These are phyloP conservation scores for Mortierella sp. DNA, from an alignment of 371 early-diverging fungal genomes.

Conservation along the genomic window DNA sequence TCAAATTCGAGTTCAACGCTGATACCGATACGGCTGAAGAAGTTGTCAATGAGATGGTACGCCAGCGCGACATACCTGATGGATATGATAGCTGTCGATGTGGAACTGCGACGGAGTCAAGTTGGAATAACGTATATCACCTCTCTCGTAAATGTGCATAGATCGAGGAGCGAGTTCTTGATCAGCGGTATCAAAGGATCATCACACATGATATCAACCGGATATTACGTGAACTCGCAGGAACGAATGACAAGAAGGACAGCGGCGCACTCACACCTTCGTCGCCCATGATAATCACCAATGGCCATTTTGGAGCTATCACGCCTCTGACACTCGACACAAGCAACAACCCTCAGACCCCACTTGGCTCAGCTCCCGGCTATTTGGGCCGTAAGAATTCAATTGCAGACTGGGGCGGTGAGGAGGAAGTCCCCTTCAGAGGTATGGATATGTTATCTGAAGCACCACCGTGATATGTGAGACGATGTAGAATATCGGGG, in stretches of 20 bases:
- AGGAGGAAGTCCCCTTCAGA: slow-evolving; percentile 50
- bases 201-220: slow-evolving; percentile 89
- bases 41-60: slow-evolving; percentile 89
- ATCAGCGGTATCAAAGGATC: slow-evolving; percentile 75
- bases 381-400: slow-evolving; percentile 33
- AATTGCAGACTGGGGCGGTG: slow-evolving; percentile 53
- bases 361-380: slow-evolving; percentile 5
- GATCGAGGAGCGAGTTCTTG: slow-evolving; percentile 85
- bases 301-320: slow-evolving; percentile 28
- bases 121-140: too few relatives aligned
- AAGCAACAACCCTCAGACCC: slow-evolving; percentile 20
- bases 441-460: slow-evolving; percentile 13
- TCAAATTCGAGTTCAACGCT: slow-evolving; percentile 90
- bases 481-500: too few relatives aligned
- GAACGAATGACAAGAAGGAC: slow-evolving; percentile 60
- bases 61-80: background rate
- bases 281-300: slow-evolving; percentile 30
- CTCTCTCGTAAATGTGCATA: slow-evolving; percentile 20
- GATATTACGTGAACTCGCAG: slow-evolving; percentile 80
- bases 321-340: slow-evolving; percentile 37
- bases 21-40: slow-evolving; percentile 91
- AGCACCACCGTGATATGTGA: too few relatives aligned
- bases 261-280: slow-evolving; percentile 20
- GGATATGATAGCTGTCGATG: too few relatives aligned
- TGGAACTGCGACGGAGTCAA: too few relatives aligned